These are phyloP conservation scores for Neurospora tetraspora DNA, from an alignment of 495 filamentous ascomycete genomes.

Conservation along the genomic window DNA sequence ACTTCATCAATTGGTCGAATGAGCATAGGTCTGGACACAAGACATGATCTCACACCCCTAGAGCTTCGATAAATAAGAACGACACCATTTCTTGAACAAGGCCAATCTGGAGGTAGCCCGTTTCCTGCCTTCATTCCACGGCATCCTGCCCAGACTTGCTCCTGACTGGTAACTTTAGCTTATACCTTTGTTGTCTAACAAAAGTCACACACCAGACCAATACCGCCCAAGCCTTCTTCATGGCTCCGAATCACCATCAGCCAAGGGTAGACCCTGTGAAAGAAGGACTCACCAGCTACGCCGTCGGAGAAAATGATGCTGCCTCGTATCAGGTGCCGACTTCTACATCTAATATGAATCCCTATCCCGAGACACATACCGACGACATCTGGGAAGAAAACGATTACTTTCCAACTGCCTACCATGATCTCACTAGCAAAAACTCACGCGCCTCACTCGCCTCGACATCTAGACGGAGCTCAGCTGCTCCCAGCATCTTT, in stretches of 20 bases:
- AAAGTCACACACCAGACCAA: neutral
- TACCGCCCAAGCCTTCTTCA: neutral
- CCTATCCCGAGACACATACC: neutral
- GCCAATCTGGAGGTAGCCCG: neutral
- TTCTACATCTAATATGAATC: neutral
- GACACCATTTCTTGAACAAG: neutral
- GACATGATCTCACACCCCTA: neutral
- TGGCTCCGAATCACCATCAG: neutral
- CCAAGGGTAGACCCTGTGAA: neutral
- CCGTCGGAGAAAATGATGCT: neutral
- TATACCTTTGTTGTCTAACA: neutral
- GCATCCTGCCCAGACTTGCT: neutral
- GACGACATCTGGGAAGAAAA: neutral
- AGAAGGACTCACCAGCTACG: neutral
- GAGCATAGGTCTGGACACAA: neutral
- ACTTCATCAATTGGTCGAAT: neutral
- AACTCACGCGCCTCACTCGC: conserved; percentile 9
- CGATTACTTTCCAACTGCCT: neutral
- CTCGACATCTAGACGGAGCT: conserved; percentile 11
- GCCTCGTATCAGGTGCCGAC: neutral
- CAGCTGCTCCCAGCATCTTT: conserved; percentile 15
- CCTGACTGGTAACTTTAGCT: neutral
- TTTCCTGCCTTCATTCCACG: neutral
- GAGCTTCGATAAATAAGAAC: neutral
- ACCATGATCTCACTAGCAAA: neutral